Conservation (phyloP, 176 grass and related monocot species). For the Rhynchospora tenuis region DNA sequence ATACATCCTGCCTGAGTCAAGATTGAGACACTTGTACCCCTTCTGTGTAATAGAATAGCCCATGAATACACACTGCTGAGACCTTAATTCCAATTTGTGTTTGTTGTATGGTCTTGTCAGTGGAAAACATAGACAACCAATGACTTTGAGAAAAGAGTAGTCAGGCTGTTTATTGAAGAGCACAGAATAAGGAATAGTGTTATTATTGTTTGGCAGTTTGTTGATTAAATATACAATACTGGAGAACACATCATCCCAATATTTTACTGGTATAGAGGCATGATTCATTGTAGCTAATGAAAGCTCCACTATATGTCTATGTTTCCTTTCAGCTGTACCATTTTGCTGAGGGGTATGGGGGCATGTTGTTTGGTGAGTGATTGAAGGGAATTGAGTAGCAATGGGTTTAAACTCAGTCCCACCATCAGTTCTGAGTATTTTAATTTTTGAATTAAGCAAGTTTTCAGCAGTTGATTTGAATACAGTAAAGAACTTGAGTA, state of each 20-base stretch:
- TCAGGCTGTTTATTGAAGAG: neutral
- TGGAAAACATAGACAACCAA: too few relatives aligned
- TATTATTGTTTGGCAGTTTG: neutral
- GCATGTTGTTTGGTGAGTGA: neutral
- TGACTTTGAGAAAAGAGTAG: neutral
- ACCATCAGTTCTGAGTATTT: neutral
- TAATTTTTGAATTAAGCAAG: neutral
- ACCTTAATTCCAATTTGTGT: neutral
- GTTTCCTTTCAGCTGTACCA: too few relatives aligned
- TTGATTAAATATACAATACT: neutral
- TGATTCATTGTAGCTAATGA: neutral
- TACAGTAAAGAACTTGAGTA: neutral
- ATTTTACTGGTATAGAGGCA: neutral
- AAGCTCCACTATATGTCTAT: neutral
- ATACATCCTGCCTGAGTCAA: too few relatives aligned
- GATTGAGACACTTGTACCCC: too few relatives aligned
- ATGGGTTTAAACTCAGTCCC: neutral
- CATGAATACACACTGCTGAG: neutral
- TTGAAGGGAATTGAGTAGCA: neutral
- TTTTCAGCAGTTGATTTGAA: neutral
- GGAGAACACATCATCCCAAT: neutral
- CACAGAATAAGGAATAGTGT: neutral
- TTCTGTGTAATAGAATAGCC: neutral
- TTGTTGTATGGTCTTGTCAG: too few relatives aligned
- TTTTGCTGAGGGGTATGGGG: too few relatives aligned